Conservation (phyloP, 768 basidiomycete genomes). For the Sporobolomyces pararoseus region DNA sequence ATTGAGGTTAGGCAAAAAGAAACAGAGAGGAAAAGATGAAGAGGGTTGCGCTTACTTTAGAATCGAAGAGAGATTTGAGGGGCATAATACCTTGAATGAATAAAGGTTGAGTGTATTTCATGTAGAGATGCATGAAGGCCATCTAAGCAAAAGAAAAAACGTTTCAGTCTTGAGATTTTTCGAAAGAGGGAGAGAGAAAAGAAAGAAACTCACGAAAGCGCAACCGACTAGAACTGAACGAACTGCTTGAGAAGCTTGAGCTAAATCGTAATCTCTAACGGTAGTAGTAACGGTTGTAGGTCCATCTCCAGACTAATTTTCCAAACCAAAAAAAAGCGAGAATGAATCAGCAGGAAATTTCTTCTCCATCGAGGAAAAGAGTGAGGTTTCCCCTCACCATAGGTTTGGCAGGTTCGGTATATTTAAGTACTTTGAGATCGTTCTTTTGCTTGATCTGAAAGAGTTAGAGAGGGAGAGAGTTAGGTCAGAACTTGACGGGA, state of each 20-base stretch:
- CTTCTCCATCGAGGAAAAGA: not conserved
- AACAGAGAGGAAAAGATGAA: not conserved
- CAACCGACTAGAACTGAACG: slow-evolving; percentile 50
- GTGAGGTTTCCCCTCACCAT: slow-evolving; percentile 57
- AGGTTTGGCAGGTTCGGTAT: slow-evolving; percentile 72
- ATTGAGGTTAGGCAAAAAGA: not conserved
- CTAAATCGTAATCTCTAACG: slow-evolving; percentile 85
- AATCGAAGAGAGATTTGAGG: slow-evolving; percentile 83
- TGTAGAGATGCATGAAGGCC: slow-evolving; percentile 85
- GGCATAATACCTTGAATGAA: slow-evolving; percentile 95
- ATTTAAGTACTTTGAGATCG: slow-evolving; percentile 92
- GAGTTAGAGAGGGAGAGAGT: slow-evolving; percentile 19
- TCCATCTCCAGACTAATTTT: slow-evolving; percentile 18
- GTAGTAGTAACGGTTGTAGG: slow-evolving; percentile 74
- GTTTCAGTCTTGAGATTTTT: not conserved
- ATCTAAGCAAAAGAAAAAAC: slow-evolving; percentile 54
- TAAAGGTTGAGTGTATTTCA: slow-evolving; percentile 92
- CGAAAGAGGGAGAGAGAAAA: not conserved
- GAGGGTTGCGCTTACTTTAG: slow-evolving; percentile 57
- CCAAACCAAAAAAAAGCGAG: too few relatives aligned
- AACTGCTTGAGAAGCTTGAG: slow-evolving; percentile 69
- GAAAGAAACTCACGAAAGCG: slow-evolving; percentile 49
- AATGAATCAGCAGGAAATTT: too few relatives aligned
- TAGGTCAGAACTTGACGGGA: too few relatives aligned
- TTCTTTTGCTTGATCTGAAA: slow-evolving; percentile 86